A percentile compares a stretch with the other conserved stretches of the same genome.
These are phyloP conservation scores for Suillus brevipes DNA, from an alignment of 768 basidiomycete genomes.

Conservation along the genomic window DNA sequence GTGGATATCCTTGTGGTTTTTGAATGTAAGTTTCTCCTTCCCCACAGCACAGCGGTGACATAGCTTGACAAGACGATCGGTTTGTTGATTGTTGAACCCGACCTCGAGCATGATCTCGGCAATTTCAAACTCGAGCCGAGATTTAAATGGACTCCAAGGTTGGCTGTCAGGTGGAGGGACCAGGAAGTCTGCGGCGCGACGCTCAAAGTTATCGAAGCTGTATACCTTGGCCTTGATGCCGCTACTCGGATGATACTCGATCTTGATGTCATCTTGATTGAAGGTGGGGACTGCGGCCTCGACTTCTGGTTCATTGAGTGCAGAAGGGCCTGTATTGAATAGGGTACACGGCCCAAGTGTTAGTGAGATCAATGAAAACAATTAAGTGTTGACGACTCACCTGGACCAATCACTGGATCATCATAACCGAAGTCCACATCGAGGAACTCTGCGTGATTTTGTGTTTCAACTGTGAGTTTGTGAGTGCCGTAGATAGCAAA, in stretches of 20 bases:
- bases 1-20: no score
- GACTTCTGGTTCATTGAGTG: no score
- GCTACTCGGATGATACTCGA: no score
- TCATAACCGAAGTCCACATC: not conserved
- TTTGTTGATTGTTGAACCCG: conserved; percentile 14
- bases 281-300: no score
- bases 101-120: no score
- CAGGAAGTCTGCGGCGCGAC: no score
- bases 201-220: no score
- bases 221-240: no score
- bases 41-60: conserved; percentile 6
- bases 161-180: no score
- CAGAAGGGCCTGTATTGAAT: not conserved
- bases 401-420: not conserved
- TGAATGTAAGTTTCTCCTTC: not conserved
- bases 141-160: no score
- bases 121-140: no score
- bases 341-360: not conserved
- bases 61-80: conserved; percentile 21
- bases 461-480: not conserved
- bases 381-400: not conserved
- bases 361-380: not conserved
- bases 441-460: not conserved
- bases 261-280: no score
- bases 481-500: not conserved